Base-by-base conservation (phyloP, 1,284 basidiomycete genomes). In the Cryptococcus sp. region DNA sequence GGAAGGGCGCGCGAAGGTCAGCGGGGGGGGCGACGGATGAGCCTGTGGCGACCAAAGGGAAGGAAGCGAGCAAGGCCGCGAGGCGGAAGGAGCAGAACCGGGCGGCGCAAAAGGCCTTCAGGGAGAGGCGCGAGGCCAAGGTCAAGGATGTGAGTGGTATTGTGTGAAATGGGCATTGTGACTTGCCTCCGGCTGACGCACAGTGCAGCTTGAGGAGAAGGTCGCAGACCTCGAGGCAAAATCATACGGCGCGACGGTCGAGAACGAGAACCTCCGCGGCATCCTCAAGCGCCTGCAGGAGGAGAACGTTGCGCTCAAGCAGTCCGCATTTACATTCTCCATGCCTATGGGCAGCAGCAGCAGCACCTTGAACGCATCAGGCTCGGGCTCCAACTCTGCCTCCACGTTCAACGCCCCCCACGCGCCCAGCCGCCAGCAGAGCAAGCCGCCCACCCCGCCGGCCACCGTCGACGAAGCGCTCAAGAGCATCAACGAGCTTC, bases 1-100 rank as follows among this genome's bases (percentile, higher is more conserved):
- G 58, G 24, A 67, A 62, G 52, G 67, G 64, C 11, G 67, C 67
- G 11, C 60, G 68, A 3, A 72, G 69, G 59, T 66, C 65, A 13
- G 9, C 28, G 9, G 54, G 50, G 11, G 54, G 49, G 18, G 50
- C 28, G 11, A 60, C 50, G 12, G 60, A 56, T 18, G 60, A 56
- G 13, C 28, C 28, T 4, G 28, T 9, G 9, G 61, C 47, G 16
- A 59, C 54, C 23, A 33, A 28, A 7, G 48, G 45, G 3, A 64
- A 68, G 52, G 64, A 67, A 39, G 46, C 58, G 16, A 68, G 56
- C 42, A 77, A 77, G 59, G 73, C 75, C 5, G 68, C 70, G 36
- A 68, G 71, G 42, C 63, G 78, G 33, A 78, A 78, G 66, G 77
- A 78, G 55, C 77, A 78, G 63, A 78, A 78, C 54, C 63, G 78